Conservation (phyloP, 305 asterid species). For the Coffea humblotiana region DNA sequence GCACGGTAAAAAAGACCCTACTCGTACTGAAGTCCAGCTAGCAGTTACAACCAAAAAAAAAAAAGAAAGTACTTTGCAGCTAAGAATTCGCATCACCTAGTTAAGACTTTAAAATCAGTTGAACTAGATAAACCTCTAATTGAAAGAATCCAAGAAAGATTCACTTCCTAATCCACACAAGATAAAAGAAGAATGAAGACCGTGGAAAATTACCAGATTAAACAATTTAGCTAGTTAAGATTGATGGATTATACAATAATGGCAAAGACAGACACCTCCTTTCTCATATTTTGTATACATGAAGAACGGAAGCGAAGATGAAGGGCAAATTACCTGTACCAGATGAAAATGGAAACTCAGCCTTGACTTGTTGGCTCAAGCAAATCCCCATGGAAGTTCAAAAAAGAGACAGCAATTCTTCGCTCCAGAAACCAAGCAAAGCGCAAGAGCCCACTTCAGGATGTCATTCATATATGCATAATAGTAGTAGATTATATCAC, state of each 20-base stretch:
- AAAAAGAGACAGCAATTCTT: constrained; percentile 10
- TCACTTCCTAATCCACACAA: neutral
- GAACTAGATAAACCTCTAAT: constrained; percentile 2
- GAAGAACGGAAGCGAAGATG: constrained; percentile 7
- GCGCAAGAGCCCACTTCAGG: constrained; percentile 15
- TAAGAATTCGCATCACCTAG: neutral
- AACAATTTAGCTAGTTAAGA: neutral
- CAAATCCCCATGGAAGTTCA: constrained; percentile 72
- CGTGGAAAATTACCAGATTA: neutral
- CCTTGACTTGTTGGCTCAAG: constrained; percentile 87
- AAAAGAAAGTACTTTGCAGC: neutral
- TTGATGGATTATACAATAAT: neutral
- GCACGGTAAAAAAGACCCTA: neutral
- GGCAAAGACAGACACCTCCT: neutral
- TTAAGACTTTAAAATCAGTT: neutral
- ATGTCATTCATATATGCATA: constrained; percentile 9
- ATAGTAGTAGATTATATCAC: neutral
- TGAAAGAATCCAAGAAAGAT: neutral
- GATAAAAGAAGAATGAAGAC: neutral
- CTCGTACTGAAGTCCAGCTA: neutral
- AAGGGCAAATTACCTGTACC: constrained; percentile 41
- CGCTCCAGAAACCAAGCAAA: constrained; percentile 18
- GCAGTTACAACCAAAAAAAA: neutral
- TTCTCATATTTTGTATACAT: neutral
- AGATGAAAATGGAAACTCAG: constrained; percentile 57